These are phyloP conservation scores for Sporisorium iseilematis-ciliati DNA, from an alignment of 1,284 basidiomycete genomes.

Conservation along the genomic window DNA sequence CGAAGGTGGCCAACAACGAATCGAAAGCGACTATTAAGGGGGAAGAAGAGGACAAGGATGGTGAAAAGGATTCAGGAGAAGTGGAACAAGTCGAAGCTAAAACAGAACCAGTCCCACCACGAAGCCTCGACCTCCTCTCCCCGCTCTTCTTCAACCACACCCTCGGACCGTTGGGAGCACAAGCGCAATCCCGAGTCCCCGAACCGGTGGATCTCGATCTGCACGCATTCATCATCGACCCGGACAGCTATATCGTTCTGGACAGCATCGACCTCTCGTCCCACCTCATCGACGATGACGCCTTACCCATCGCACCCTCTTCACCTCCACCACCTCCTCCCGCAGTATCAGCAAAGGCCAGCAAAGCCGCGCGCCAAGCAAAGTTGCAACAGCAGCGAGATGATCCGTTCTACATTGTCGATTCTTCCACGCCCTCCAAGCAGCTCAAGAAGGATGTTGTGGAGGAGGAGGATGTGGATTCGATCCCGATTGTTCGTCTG, in stretches of 20 bases:
- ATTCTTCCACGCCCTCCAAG: constrained; percentile 3
- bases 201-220: constrained; percentile 87
- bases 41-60: not conserved
- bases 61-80: not conserved
- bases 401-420: constrained; percentile 56
- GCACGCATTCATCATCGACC: constrained; percentile 82
- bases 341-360: constrained; percentile 1
- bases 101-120: constrained; percentile 73
- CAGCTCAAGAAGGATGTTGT: not conserved
- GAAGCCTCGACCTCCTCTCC: constrained; percentile 86
- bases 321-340: not conserved
- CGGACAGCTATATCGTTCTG: constrained; percentile 25
- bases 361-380: constrained; percentile 9
- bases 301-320: not conserved
- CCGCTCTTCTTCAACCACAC: constrained; percentile 85
- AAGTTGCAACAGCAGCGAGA: constrained; percentile 16
- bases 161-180: constrained; percentile 83
- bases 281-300: constrained; percentile 11
- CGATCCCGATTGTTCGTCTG: constrained; percentile 63
- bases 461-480: constrained; percentile 51
- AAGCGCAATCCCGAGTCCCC: constrained; percentile 83
- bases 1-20: not conserved
- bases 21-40: no score
- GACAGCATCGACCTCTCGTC: constrained; percentile 22
- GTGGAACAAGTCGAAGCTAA: not conserved